Evolutionary conservation across 1,139 yeast species (phyloP).

Genomic region (Protomyces inundatus): DNA sequence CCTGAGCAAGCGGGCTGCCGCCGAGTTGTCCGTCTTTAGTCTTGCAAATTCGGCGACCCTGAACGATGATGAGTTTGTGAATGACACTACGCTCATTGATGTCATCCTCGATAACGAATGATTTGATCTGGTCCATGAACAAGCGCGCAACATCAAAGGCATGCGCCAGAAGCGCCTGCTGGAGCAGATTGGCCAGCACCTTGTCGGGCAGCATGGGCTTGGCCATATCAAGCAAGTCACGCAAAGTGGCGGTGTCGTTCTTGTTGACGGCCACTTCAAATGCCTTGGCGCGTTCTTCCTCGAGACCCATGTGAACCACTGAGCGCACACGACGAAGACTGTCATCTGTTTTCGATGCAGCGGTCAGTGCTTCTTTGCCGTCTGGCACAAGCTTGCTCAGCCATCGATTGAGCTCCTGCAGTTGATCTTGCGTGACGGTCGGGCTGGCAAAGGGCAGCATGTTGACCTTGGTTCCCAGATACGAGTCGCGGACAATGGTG

Average conservation of each 20-base stretch:
- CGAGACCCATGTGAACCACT: conserved; percentile 14
- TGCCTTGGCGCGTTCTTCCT: conserved; percentile 4
- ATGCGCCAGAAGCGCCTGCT: conserved; percentile 54
- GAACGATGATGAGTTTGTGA: conserved; percentile 71
- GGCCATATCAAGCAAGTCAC: conserved; percentile 35
- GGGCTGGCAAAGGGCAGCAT: conserved; percentile 72
- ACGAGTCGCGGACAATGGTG: conserved; percentile 59
- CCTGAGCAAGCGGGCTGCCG: conserved; percentile 19
- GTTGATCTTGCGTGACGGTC: conserved; percentile 50
- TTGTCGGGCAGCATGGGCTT: conserved; percentile 40
- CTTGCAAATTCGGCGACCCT: conserved; percentile 50
- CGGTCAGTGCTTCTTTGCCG: conserved; percentile 39
- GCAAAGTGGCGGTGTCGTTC: conserved; percentile 30
- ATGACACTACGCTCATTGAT: conserved; percentile 77
- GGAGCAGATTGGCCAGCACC: conserved; percentile 52
- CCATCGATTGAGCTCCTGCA: conserved; percentile 53
- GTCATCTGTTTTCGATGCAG: not conserved
- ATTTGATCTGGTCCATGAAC: conserved; percentile 47
- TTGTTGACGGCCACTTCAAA: conserved; percentile 30
- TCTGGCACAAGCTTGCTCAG: conserved; percentile 43
- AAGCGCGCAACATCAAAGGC: conserved; percentile 54
- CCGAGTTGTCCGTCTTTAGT: conserved; percentile 32
- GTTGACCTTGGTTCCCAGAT: conserved; percentile 62
- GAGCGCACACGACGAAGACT: conserved; percentile 6
- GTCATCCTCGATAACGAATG: conserved; percentile 61